phyloP scores from a whole-genome alignment of 768 basidiomycete species.

The Tylopilus subfusipes region DNA sequence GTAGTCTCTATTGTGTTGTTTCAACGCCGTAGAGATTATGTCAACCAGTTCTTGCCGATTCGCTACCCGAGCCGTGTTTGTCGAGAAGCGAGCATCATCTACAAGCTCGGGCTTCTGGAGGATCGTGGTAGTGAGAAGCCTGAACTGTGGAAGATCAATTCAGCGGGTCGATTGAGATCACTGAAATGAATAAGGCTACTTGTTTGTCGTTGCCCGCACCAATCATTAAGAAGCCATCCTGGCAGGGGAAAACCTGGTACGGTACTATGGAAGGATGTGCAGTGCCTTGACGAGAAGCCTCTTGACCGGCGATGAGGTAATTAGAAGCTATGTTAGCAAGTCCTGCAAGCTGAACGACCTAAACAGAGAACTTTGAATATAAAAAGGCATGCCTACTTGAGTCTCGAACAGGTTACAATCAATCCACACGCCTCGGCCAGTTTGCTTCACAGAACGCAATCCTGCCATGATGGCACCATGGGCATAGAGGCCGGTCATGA shows the following conservation, averaged over 20 bases:
- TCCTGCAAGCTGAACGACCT: conserved; percentile 65
- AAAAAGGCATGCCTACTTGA: conserved; percentile 50
- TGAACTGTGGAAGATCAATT: conserved; percentile 51
- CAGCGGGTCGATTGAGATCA: conserved; percentile 5
- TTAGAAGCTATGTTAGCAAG: conserved; percentile 92
- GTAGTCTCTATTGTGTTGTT: conserved; percentile 54
- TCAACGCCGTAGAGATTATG: conserved; percentile 62
- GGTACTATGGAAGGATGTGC: conserved; percentile 93
- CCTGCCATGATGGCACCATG: conserved; percentile 93
- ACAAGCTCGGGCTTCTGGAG: conserved; percentile 59
- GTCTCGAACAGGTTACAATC: conserved; percentile 92
- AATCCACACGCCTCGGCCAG: conserved; percentile 85
- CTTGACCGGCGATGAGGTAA: conserved; percentile 81
- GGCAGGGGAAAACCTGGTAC: conserved; percentile 87
- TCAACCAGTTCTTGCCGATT: conserved; percentile 68
- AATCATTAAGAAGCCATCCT: conserved; percentile 88
- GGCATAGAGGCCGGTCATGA: conserved; percentile 84
- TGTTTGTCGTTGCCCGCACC: conserved; percentile 90
- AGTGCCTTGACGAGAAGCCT: conserved; percentile 86
- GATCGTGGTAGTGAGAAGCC: conserved; percentile 58
- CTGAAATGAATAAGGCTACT: conserved; percentile 36
- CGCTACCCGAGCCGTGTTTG: conserved; percentile 71
- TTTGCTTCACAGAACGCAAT: conserved; percentile 74
- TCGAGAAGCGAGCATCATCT: conserved; percentile 60
- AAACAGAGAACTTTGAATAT: not conserved